phyloP scores from a whole-genome alignment of 2,329 filamentous ascomycete species.

The Colletotrichum destructivum region DNA sequence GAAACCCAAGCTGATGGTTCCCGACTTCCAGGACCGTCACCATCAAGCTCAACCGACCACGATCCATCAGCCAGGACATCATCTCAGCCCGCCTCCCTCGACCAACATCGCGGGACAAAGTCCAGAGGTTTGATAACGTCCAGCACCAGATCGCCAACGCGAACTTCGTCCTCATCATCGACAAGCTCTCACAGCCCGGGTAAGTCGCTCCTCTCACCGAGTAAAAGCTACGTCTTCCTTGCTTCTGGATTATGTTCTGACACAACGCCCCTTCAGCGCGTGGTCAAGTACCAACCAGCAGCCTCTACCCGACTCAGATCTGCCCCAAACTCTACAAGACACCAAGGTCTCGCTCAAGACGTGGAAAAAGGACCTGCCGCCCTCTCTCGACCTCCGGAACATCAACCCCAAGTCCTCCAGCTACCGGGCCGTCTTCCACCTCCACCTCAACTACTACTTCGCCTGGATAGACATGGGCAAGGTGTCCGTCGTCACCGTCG shows the following conservation, averaged over 20 bases:
- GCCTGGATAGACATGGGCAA: slow-evolving; percentile 55
- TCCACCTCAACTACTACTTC: slow-evolving; percentile 56
- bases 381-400: slow-evolving; percentile 47
- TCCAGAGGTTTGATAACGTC: slow-evolving; percentile 52
- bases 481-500: slow-evolving; percentile 51
- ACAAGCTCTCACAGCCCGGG: slow-evolving; percentile 48
- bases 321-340: neutral
- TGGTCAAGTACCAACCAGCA: neutral
- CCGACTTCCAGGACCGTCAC: slow-evolving; percentile 45
- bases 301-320: neutral
- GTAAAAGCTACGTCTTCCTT: no score
- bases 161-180: slow-evolving; percentile 49
- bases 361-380: slow-evolving; percentile 51
- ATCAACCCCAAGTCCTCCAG: slow-evolving; percentile 48
- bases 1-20: neutral
- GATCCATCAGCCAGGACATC: slow-evolving; percentile 45
- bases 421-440: slow-evolving; percentile 53
- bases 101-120: slow-evolving; percentile 42
- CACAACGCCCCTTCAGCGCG: neutral
- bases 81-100: slow-evolving; percentile 46
- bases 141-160: slow-evolving; percentile 51
- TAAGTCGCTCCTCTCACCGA: slow-evolving; percentile 23
- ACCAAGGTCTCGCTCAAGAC: slow-evolving; percentile 47
- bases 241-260: neutral
- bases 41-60: slow-evolving; percentile 47